Conservation (phyloP, 495 filamentous ascomycete species). For the Daldinia loculata region DNA sequence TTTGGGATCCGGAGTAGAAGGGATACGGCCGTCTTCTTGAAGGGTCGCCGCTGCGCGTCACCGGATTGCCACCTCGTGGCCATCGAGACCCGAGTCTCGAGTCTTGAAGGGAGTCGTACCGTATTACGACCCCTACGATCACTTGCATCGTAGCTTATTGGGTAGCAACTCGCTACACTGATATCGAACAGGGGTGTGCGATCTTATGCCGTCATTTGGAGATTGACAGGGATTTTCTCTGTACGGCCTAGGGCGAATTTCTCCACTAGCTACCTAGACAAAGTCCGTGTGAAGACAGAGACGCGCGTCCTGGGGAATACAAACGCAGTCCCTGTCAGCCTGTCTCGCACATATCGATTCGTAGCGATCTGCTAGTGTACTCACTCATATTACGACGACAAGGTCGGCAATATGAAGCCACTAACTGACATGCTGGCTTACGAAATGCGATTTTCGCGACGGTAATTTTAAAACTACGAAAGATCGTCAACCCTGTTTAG, state of each 20-base stretch:
- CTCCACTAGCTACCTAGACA: constrained; percentile 37
- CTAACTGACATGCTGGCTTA: background rate
- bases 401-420: constrained; percentile 3
- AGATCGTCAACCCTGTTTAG: background rate
- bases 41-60: constrained; percentile 18
- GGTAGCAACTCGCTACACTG: constrained; percentile 33
- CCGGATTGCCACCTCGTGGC: background rate
- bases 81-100: background rate
- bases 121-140: constrained; percentile 13
- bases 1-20: constrained; percentile 20
- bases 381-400: constrained; percentile 14
- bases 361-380: constrained; percentile 9
- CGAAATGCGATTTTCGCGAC: constrained; percentile 14
- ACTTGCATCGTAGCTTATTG: constrained; percentile 16
- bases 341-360: constrained; percentile 9
- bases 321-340: constrained; percentile 25
- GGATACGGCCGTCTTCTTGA: background rate
- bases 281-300: constrained; percentile 33
- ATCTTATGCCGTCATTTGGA: constrained; percentile 44
- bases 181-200: constrained; percentile 31
- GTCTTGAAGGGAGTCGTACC: constrained; percentile 7
- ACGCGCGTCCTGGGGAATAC: constrained; percentile 41
- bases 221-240: constrained; percentile 33
- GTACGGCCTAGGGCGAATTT: constrained; percentile 15
- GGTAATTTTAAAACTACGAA: background rate